Conservation (phyloP, 2,329 filamentous ascomycete species). For the Beauveria bassiana region DNA sequence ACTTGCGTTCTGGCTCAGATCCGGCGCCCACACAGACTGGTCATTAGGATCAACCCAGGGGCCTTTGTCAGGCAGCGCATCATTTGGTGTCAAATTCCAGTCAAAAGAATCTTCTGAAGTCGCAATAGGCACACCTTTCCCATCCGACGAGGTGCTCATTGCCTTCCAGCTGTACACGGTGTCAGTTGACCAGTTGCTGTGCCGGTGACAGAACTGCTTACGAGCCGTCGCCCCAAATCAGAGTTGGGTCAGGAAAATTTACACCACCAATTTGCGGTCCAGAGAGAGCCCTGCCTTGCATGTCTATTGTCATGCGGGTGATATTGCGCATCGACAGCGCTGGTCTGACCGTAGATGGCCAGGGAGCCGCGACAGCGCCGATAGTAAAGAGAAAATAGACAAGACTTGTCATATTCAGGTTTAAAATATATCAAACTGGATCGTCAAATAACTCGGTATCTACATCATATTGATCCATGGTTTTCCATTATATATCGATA, state of each 20-base stretch:
- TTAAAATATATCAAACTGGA: too few species aligned
- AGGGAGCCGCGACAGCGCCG: neutral
- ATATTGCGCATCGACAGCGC: constrained; percentile 4
- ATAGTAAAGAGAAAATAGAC: neutral
- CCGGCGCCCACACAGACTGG: constrained; percentile 10
- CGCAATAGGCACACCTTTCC: constrained; percentile 8
- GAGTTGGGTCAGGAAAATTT: constrained; percentile 9
- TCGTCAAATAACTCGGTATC: neutral
- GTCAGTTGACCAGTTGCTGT: neutral
- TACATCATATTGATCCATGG: neutral
- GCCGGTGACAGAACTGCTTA: neutral
- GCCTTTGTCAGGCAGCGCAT: constrained; percentile 4
- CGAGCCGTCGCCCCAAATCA: constrained; percentile 11
- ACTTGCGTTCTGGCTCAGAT: constrained; percentile 9
- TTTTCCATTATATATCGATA: neutral
- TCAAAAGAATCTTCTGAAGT: constrained; percentile 1
- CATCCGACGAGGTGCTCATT: constrained; percentile 5
- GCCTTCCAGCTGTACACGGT: constrained; percentile 6
- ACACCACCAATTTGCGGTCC: neutral
- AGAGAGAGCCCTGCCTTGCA: neutral
- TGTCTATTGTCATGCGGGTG: neutral
- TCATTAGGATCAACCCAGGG: constrained; percentile 9
- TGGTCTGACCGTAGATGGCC: neutral
- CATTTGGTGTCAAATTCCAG: neutral
- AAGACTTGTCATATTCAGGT: neutral